phyloP scores from a whole-genome alignment of 345 rosid genomes.

The Cardamine chenopodiifolia region DNA sequence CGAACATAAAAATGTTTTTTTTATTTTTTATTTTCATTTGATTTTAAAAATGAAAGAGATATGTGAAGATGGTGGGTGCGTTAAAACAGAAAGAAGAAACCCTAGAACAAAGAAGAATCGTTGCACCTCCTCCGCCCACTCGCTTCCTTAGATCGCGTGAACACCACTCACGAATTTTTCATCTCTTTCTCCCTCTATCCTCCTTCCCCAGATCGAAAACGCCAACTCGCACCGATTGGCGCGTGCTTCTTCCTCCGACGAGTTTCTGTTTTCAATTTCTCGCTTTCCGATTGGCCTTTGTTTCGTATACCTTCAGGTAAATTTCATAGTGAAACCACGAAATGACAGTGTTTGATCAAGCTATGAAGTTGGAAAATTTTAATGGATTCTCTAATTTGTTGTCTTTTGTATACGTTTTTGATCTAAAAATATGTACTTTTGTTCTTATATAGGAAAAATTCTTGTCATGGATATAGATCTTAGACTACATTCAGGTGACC shows the following conservation, averaged over 20 bases:
- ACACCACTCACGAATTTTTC: constrained; percentile 27
- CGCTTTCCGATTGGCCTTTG: not conserved
- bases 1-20: not conserved
- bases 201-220: constrained; percentile 35
- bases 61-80: not conserved
- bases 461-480: constrained; percentile 68
- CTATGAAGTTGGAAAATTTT: not conserved
- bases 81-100: constrained; percentile 33
- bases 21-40: not conserved
- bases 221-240: constrained; percentile 46
- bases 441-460: not conserved
- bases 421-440: not conserved
- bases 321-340: not conserved
- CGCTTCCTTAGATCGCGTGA: constrained; percentile 44
- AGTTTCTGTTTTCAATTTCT: not conserved
- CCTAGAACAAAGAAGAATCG: constrained; percentile 29
- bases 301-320: constrained; percentile 18
- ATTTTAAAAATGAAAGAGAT: not conserved
- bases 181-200: constrained; percentile 14
- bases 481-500: constrained; percentile 68
- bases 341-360: constrained; percentile 11
- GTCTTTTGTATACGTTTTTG: constrained; percentile 10
- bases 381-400: not conserved
- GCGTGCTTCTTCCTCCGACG: constrained; percentile 36
- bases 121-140: constrained; percentile 38